Percentiles rank a stretch among this genome's conserved stretches.
phyloP scores from a whole-genome alignment of 176 grass and related monocot genomes.

The Themeda triandra region DNA sequence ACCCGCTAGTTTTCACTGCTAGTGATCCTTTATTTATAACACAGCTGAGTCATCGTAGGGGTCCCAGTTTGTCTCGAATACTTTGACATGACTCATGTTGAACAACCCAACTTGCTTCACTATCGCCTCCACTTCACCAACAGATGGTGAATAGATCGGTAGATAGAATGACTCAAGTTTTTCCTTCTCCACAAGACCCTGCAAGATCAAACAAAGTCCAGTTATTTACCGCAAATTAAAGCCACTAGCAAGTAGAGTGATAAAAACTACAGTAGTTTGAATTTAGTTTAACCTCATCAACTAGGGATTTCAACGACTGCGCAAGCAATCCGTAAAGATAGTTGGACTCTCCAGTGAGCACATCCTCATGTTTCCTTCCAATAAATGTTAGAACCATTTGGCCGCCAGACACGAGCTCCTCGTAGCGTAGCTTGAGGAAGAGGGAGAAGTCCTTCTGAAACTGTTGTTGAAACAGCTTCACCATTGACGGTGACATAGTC shows the following conservation, averaged over 20 bases:
- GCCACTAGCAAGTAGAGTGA: not conserved
- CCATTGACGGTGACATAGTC: constrained; percentile 19
- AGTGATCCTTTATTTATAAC: too few relatives aligned
- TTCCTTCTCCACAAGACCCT: constrained; percentile 11
- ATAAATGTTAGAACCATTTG: constrained; percentile 43
- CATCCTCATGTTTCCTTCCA: constrained; percentile 31
- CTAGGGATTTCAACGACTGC: constrained; percentile 23
- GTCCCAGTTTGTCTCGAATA: constrained; percentile 27
- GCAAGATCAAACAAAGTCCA: not conserved
- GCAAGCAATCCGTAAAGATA: constrained; percentile 23
- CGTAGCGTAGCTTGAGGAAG: constrained; percentile 39
- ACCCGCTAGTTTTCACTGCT: too few relatives aligned
- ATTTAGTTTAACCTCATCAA: not conserved
- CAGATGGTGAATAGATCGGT: not conserved
- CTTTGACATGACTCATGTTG: not conserved
- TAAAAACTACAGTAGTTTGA: not conserved
- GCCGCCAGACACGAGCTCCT: constrained; percentile 34
- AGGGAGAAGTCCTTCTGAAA: constrained; percentile 37
- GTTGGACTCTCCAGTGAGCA: not conserved
- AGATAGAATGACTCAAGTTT: constrained; percentile 2
- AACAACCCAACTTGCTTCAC: constrained; percentile 12
- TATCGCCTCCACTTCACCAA: constrained; percentile 18
- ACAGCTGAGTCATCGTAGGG: constrained; percentile 15
- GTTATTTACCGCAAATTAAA: not conserved
- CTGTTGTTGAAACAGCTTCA: constrained; percentile 36